A percentile compares a stretch with the other conserved stretches of the same genome.
These are phyloP conservation scores for Akanthomyces uredinophilus DNA, from an alignment of 2,329 filamentous ascomycete species.

Conservation along the genomic window DNA sequence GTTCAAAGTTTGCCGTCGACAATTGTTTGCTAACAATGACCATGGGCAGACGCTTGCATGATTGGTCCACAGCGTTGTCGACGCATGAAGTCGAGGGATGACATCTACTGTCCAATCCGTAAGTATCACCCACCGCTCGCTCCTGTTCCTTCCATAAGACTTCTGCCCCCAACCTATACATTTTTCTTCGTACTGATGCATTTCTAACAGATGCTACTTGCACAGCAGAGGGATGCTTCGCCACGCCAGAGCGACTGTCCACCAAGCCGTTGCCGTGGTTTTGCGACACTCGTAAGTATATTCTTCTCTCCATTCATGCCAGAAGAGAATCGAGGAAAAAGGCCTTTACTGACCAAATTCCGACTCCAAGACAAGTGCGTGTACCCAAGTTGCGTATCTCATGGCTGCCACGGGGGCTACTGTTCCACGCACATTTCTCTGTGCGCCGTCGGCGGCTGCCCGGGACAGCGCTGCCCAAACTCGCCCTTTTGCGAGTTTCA, in stretches of 20 bases:
- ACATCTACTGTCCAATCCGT: slow-evolving; percentile 2
- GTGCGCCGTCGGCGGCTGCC: background rate
- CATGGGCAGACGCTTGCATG: background rate
- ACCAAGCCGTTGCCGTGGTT: background rate
- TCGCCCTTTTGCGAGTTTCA: background rate
- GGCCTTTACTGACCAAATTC: background rate
- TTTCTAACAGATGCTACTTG: slow-evolving; percentile 2
- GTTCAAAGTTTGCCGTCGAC: too few species aligned
- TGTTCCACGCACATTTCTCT: background rate
- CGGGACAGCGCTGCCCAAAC: background rate
- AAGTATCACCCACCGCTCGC: background rate
- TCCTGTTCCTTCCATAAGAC: too few species aligned
- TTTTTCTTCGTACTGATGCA: background rate
- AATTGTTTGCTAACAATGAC: background rate
- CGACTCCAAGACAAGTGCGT: background rate
- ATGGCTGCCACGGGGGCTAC: background rate
- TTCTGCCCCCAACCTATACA: background rate
- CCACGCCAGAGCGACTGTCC: background rate
- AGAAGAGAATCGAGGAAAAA: background rate
- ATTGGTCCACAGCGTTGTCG: slow-evolving; percentile 1
- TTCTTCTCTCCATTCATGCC: background rate
- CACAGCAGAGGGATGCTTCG: background rate
- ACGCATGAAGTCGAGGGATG: background rate
- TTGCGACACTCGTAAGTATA: slow-evolving; percentile 3
- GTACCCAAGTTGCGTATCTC: background rate